Evolutionary conservation across 176 grass and related monocot species (phyloP).

Genomic region (sorghum (Sorghum bicolor)): DNA sequence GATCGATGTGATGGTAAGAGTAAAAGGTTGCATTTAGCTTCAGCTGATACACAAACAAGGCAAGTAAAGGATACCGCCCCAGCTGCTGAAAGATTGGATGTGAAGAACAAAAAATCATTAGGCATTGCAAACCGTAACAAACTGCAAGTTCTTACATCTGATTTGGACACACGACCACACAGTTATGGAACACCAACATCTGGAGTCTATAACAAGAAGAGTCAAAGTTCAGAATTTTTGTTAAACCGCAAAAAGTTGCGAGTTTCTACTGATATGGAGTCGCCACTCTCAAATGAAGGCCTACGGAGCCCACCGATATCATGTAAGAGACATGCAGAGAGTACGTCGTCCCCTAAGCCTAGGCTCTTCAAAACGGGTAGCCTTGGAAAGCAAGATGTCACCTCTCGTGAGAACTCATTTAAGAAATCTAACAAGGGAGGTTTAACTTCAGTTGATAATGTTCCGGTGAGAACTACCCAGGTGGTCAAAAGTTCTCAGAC

Average conservation of each 20-base stretch:
- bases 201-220: constrained; percentile 29
- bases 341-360: constrained; percentile 28
- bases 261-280: constrained; percentile 46
- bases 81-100: constrained; percentile 41
- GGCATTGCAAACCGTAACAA: constrained; percentile 38
- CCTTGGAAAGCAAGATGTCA: constrained; percentile 34
- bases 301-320: constrained; percentile 41
- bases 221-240: constrained; percentile 30
- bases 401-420: constrained; percentile 47
- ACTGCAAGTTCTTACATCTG: constrained; percentile 36
- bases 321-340: constrained; percentile 44
- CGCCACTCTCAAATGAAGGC: constrained; percentile 40
- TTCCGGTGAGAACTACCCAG: constrained; percentile 34
- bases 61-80: constrained; percentile 23
- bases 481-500: constrained; percentile 38
- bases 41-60: constrained; percentile 24
- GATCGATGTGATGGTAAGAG: constrained; percentile 29
- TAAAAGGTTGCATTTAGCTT: constrained; percentile 24
- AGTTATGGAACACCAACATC: constrained; percentile 28
- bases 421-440: constrained; percentile 45
- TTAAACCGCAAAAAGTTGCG: constrained; percentile 48
- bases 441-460: constrained; percentile 34
- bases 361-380: constrained; percentile 31
- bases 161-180: constrained; percentile 2
- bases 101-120: constrained; percentile 37